Percentiles rank a stretch among this genome's conserved stretches.
Evolutionary conservation across 768 basidiomycete genomes (phyloP).

Genomic region (Megacollybia marginata): DNA sequence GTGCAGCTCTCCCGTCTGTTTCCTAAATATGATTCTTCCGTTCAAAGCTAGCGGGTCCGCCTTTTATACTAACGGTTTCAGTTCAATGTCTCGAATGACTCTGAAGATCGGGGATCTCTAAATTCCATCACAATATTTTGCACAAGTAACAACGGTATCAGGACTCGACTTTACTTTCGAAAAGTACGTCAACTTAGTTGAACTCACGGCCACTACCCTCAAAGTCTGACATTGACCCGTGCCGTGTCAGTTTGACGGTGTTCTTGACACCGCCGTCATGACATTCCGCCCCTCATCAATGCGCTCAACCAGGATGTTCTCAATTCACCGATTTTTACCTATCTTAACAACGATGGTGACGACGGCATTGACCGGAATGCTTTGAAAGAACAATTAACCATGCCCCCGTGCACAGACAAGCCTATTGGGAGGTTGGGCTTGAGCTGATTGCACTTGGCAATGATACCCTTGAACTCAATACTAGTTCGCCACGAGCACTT

Average conservation of each 20-base stretch:
- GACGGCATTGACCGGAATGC: conserved; percentile 77
- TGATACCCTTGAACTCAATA: conserved; percentile 85
- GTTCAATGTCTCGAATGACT: conserved; percentile 81
- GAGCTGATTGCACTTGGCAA: conserved; percentile 79
- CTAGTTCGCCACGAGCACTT: conserved; percentile 41
- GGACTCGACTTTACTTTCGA: conserved; percentile 97
- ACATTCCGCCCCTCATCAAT: conserved; percentile 89
- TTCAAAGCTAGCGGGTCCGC: conserved; percentile 85
- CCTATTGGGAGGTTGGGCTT: conserved; percentile 98
- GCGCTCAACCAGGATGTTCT: conserved; percentile 81
- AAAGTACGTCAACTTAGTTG: conserved; percentile 75
- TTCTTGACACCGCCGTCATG: conserved; percentile 88
- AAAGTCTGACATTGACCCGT: background rate
- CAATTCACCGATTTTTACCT: conserved; percentile 85
- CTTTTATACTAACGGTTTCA: conserved; percentile 94
- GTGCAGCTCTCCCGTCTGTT: too few relatives aligned
- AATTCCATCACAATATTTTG: conserved; percentile 77
- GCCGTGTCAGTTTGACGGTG: conserved; percentile 79
- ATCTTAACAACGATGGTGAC: conserved; percentile 83
- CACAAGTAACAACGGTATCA: conserved; percentile 93
- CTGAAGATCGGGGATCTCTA: conserved; percentile 77
- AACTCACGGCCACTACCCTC: background rate
- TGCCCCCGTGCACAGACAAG: conserved; percentile 88
- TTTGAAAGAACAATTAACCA: conserved; percentile 80
- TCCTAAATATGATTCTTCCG: conserved; percentile 90